Percentiles rank a stretch among this genome's conserved stretches.
phyloP scores from a whole-genome alignment of 2,329 filamentous ascomycete species.

The Clonostachys rhizophaga region DNA sequence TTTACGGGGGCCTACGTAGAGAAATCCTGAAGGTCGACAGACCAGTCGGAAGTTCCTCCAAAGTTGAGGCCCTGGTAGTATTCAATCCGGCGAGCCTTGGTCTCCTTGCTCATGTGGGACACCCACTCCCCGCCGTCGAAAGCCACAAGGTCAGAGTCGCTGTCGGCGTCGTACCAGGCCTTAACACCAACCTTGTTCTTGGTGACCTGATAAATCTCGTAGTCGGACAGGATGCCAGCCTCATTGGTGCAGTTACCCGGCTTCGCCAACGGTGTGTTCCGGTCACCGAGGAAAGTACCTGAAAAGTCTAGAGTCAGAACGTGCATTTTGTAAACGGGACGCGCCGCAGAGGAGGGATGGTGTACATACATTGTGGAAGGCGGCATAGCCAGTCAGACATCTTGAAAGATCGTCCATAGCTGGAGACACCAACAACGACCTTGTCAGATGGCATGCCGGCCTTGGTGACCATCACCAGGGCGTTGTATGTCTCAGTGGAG shows the following conservation, averaged over 20 bases:
- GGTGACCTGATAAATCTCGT: conserved; percentile 22
- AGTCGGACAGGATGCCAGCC: conserved; percentile 19
- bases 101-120: conserved; percentile 8
- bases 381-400: conserved; percentile 21
- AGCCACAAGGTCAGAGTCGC: conserved; percentile 5
- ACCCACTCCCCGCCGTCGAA: conserved; percentile 10
- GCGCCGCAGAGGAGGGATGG: conserved; percentile 9
- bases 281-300: conserved; percentile 11
- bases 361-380: conserved; percentile 17
- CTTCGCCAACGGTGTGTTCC: conserved; percentile 2
- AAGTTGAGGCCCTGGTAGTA: conserved; percentile 4
- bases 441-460: conserved; percentile 19
- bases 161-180: conserved; percentile 2
- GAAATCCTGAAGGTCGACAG: conserved; percentile 8
- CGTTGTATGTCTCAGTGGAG: conserved; percentile 21
- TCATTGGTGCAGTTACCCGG: conserved; percentile 18
- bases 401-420: conserved; percentile 22
- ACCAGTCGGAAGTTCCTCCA: conserved; percentile 11
- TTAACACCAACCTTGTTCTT: conserved; percentile 3
- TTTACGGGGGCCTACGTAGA: not conserved
- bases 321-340: too few relatives aligned
- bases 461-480: conserved; percentile 28
- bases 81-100: conserved; percentile 2
- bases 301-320: conserved; percentile 1
- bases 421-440: conserved; percentile 19